Conservation (phyloP, 1,139 yeast genomes). For the Candida sp. region DNA sequence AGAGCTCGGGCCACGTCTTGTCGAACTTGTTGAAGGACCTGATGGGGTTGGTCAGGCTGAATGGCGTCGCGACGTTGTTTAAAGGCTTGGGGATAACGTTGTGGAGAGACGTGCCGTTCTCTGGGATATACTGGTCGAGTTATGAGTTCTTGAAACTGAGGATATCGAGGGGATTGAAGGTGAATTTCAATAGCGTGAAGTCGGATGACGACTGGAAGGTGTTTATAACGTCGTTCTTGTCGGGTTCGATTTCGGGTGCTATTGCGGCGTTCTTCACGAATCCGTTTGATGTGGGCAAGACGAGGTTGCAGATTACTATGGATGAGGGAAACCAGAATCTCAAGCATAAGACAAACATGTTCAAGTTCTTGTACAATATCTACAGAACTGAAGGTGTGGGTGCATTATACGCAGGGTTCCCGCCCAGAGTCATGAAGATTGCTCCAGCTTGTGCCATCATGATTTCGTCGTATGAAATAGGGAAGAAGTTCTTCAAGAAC, state of each 20-base stretch:
- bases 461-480: slow-evolving; percentile 94
- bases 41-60: slow-evolving; percentile 48
- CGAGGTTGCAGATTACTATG: slow-evolving; percentile 77
- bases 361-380: slow-evolving; percentile 64
- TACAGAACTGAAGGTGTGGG: slow-evolving; percentile 71
- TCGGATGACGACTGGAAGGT: slow-evolving; percentile 51
- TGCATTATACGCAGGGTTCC: slow-evolving; percentile 84
- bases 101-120: slow-evolving; percentile 98
- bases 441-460: slow-evolving; percentile 99
- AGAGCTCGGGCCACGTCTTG: slow-evolving; percentile 41
- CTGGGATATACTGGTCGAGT: slow-evolving; percentile 94
- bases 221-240: slow-evolving; percentile 73
- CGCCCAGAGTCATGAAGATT: slow-evolving; percentile 86
- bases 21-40: slow-evolving; percentile 61
- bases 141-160: slow-evolving; percentile 56
- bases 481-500: slow-evolving; percentile 65
- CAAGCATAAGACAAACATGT: slow-evolving; percentile 51
- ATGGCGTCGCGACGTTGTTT: slow-evolving; percentile 74
- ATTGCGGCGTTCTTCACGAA: slow-evolving; percentile 88
- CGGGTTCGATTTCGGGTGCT: slow-evolving; percentile 87
- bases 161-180: slow-evolving; percentile 26
- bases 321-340: slow-evolving; percentile 21
- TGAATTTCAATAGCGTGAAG: slow-evolving; percentile 23
- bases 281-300: slow-evolving; percentile 98
- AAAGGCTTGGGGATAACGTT: slow-evolving; percentile 86